Evolutionary conservation across 2,329 filamentous ascomycete genomes (phyloP), one percentile per base, ranked within the genome.

Genomic region (Xylaria sp.): DNA sequence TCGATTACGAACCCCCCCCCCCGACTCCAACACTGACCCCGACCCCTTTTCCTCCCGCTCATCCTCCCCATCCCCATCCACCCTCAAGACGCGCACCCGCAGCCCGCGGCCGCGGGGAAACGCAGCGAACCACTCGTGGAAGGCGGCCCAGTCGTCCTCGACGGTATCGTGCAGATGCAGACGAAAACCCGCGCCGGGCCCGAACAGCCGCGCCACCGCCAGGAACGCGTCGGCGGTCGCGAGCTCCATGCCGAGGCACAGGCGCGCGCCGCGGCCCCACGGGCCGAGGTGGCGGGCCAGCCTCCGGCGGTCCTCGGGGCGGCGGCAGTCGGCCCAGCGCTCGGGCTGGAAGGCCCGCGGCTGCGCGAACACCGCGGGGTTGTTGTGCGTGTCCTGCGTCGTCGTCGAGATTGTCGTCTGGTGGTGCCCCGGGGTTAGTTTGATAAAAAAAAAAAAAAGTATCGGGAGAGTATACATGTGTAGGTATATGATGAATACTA

Each of bases 341-440:
- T 60, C 60, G 1, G 62, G 62, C 18, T 40, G 41, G 44, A 65
- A 65, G 21, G 39, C 44, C n/a, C 9, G 13, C 1, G 62, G 62
- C 0, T 26, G 22, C 7, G 52, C 21, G 58, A 62, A 64, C 4
- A 64, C 44, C n/a, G 24, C n/a, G 1, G 55, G 19, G 51, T 61
- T 53, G 49, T 56, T 49, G 56, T 64, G 63, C 9, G 54, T 60
- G 44, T 64, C 56, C 50, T 65, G 60, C 9, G 54, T 53, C 19
- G 60, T 62, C 2, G 60, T 63, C 5, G 60, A 62, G 41, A 65
- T 62, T n/a, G 54, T 63, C 0, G 60, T 63, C 63, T 64, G 22
- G 7, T 11, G 22, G 11, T n/a, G n/a, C n/a, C n/a, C n/a, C 29
- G 29, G 11, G 29, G 29, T 13, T 34, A 7, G 9, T 13, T 34